Evolutionary conservation across 495 filamentous ascomycete species (phyloP).

Genomic region (Podospora comata): DNA sequence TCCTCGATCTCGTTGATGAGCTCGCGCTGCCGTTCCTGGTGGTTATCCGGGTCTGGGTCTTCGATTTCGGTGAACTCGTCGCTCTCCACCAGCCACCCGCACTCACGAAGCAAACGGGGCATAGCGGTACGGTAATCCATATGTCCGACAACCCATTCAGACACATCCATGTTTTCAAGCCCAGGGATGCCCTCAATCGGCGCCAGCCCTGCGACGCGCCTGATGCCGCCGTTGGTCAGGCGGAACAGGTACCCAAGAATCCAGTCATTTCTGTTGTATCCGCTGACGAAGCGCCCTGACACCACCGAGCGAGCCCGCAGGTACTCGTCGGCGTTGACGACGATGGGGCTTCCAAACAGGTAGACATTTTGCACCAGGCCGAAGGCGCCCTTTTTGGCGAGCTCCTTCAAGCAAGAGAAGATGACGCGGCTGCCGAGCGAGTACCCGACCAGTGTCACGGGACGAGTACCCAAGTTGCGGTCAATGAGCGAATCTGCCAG

Average conservation of each 20-base stretch:
- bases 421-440: constrained; percentile 91
- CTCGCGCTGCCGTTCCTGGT: constrained; percentile 81
- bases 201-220: constrained; percentile 84
- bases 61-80: constrained; percentile 98
- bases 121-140: constrained; percentile 96
- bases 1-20: constrained; percentile 96
- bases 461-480: constrained; percentile 84
- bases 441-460: constrained; percentile 94
- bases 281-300: constrained; percentile 88
- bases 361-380: constrained; percentile 95
- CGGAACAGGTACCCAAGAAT: constrained; percentile 97
- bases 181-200: constrained; percentile 72
- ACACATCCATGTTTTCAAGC: constrained; percentile 87
- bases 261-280: constrained; percentile 94
- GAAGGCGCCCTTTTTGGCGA: constrained; percentile 80
- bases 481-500: constrained; percentile 92
- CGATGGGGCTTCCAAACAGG: constrained; percentile 86
- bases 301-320: constrained; percentile 75
- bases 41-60: constrained; percentile 93
- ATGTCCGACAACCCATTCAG: constrained; percentile 82
- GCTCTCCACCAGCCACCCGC: constrained; percentile 81
- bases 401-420: constrained; percentile 84
- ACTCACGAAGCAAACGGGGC: constrained; percentile 75
- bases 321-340: constrained; percentile 91
- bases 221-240: constrained; percentile 87